A percentile compares a stretch with the other conserved stretches of the same genome.
Conservation (phyloP, 768 basidiomycete species). For the Phaffia australis region DNA sequence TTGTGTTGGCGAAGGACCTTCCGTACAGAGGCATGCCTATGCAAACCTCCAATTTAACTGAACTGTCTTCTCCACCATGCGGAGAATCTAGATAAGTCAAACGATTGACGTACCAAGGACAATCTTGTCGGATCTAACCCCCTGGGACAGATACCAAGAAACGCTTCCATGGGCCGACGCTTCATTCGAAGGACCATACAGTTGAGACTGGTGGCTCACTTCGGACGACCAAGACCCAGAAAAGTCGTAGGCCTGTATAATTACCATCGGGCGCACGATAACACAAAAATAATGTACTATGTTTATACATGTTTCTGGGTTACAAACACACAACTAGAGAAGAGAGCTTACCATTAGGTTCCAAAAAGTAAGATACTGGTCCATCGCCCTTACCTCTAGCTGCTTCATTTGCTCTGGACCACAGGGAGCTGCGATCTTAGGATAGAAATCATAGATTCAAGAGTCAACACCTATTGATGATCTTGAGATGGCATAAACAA, state of each 20-base stretch:
- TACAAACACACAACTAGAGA: background rate
- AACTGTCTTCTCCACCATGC: background rate
- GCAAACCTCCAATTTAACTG: background rate
- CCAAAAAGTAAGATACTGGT: constrained; percentile 73
- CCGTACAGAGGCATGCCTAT: constrained; percentile 80
- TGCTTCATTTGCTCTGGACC: constrained; percentile 76
- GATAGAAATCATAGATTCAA: constrained; percentile 30
- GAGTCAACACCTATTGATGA: constrained; percentile 28
- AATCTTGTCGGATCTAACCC: constrained; percentile 66
- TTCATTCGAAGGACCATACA: constrained; percentile 45
- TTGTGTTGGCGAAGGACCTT: constrained; percentile 72
- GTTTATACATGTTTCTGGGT: background rate
- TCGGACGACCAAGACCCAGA: constrained; percentile 63
- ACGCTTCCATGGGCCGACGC: constrained; percentile 58
- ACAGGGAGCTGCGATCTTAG: constrained; percentile 62
- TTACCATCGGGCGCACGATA: background rate
- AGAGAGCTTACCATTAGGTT: constrained; percentile 67
- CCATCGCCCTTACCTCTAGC: constrained; percentile 52
- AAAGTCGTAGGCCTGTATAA: constrained; percentile 43
- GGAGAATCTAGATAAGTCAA: too few relatives aligned
- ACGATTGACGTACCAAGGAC: constrained; percentile 51
- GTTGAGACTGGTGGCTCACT: constrained; percentile 66
- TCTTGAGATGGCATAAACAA: constrained; percentile 42
- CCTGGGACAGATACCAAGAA: constrained; percentile 56
- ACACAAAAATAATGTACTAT: background rate